Evolutionary conservation across 257 asterid species (phyloP), one percentile per base, ranked within the genome.

Genomic region (Echites panduratus): DNA sequence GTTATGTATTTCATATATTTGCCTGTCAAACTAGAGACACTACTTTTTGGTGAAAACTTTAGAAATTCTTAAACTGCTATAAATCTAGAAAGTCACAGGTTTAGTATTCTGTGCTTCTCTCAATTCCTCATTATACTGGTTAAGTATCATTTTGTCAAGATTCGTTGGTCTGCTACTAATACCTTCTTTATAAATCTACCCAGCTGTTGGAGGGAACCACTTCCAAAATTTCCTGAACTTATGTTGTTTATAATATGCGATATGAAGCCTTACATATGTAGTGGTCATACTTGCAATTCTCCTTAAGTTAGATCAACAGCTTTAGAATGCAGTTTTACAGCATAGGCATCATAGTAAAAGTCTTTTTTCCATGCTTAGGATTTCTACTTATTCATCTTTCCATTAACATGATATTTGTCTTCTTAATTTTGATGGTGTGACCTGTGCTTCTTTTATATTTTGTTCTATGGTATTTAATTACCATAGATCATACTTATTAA

Each of bases 391-490:
- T 10, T 50, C 11, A 10, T 58, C 41, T 50, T 52, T 73, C 19
- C 43, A 49, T 35, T n/a, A 49, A 22, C 26, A 24, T 7, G 52
- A 5, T 4, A n/a, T 20, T 32, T 19, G 48, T 29, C 0, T 7
- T 29, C 45, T 6, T 57, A 11, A 29, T 64, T 19, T 48, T 14
- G 10, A 50, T 6, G 9, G 19, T 0, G 8, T 48, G 2, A 16
- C 13, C 20, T 11, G 54, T 48, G 38, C 68, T 67, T 73, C 73
- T 38, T 32, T 48, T 26, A 14, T 75, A 8, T 69, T 11, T 68
- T 7, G 41, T 53, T 53, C 59, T 11, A 53, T 69, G 4, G 29
- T 17, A 16, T 27, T 52, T 10, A 40, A 38, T 3, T 70, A 52
- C 17, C 7, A 10, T 61, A 17, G 14, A 32, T 72, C 4, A 0